These are phyloP conservation scores for Penicillium sclerotigenum DNA, from an alignment of 2,329 filamentous ascomycete species.

Conservation along the genomic window DNA sequence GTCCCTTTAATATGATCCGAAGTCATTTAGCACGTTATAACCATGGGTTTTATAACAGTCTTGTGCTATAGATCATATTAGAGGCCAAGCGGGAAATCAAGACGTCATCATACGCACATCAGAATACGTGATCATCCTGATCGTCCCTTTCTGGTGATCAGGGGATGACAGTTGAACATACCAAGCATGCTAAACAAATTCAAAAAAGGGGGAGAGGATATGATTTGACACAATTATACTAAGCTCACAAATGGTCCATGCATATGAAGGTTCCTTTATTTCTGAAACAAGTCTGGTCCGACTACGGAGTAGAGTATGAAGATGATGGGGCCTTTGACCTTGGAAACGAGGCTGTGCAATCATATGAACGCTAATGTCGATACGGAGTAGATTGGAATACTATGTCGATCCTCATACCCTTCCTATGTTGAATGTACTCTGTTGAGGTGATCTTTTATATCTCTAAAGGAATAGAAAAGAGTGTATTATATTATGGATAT, in stretches of 20 bases:
- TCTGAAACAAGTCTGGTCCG: constrained; percentile 7
- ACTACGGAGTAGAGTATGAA: background rate
- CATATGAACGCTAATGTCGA: constrained; percentile 2
- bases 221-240: background rate
- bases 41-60: background rate
- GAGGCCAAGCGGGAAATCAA: background rate
- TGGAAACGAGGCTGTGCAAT: constrained; percentile 16
- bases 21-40: background rate
- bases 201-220: background rate
- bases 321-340: background rate
- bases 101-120: constrained; percentile 5
- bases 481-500: background rate
- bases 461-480: background rate
- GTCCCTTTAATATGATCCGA: background rate
- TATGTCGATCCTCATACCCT: constrained; percentile 8
- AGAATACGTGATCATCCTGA: constrained; percentile 3
- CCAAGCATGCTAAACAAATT: background rate
- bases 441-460: background rate
- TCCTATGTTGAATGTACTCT: background rate
- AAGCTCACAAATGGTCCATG: constrained; percentile 3
- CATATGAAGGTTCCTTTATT: background rate
- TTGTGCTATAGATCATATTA: background rate
- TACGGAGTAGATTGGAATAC: constrained; percentile 7
- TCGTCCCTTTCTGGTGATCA: constrained; percentile 8
- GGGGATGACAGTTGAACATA: background rate